Conservation (phyloP, 768 basidiomycete genomes). For the Dioszegia crocea region DNA sequence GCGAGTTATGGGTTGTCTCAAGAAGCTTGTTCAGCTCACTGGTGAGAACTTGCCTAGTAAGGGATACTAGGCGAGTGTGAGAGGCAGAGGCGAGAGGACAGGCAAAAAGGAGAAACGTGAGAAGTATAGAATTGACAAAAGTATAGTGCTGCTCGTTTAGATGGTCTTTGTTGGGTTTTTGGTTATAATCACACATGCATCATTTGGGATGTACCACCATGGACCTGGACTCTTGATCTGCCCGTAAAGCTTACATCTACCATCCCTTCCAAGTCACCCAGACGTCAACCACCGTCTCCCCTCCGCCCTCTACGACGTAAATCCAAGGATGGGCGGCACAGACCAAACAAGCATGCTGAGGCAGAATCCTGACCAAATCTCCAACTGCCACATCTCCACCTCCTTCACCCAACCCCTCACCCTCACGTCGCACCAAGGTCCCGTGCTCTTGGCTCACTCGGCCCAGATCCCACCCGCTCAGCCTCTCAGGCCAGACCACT, state of each 20-base stretch:
- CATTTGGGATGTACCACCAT: not conserved
- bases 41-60: slow-evolving; percentile 3
- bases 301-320: slow-evolving; percentile 68
- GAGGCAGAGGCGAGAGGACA: no score
- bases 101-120: no score
- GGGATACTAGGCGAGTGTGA: slow-evolving; percentile 7
- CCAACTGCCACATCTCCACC: slow-evolving; percentile 52
- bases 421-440: slow-evolving; percentile 52
- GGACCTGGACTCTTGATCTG: no score
- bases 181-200: not conserved
- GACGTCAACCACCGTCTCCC: slow-evolving; percentile 55
- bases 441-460: slow-evolving; percentile 63
- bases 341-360: slow-evolving; percentile 81
- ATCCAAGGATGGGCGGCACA: slow-evolving; percentile 77
- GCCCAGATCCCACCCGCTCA: slow-evolving; percentile 51
- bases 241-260: slow-evolving; percentile 51
- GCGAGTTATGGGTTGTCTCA: slow-evolving; percentile 62
- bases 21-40: slow-evolving; percentile 52
- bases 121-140: not conserved
- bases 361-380: slow-evolving; percentile 65
- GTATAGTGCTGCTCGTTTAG: not conserved
- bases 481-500: slow-evolving; percentile 61
- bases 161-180: no score
- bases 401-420: not conserved
- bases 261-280: slow-evolving; percentile 92